These are phyloP conservation scores for Fraxinus cuspidata DNA, from an alignment of 257 asterid species.

Conservation along the genomic window DNA sequence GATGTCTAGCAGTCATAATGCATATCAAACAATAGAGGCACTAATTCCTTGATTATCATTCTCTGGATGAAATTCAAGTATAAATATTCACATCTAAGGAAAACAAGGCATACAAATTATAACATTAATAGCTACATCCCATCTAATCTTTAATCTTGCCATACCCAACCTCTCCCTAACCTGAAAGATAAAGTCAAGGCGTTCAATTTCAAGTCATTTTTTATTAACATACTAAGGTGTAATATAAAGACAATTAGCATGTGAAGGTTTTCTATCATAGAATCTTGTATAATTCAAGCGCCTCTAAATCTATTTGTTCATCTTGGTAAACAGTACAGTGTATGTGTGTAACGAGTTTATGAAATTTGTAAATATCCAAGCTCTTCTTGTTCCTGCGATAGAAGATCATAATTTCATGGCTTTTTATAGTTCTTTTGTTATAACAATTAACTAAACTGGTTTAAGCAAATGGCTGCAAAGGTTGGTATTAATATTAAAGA, in stretches of 20 bases:
- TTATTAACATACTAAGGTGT: neutral
- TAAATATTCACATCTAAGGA: neutral
- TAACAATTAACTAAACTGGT: neutral
- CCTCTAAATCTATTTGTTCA: constrained; percentile 15
- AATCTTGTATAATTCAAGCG: neutral
- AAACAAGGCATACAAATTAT: neutral
- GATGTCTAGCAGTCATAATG: neutral
- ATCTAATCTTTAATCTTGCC: constrained; percentile 1
- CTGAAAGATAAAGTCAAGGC: neutral
- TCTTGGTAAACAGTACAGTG: constrained; percentile 1
- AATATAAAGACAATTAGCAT: neutral
- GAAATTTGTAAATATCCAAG: neutral
- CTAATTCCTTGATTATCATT: neutral
- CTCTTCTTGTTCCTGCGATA: neutral
- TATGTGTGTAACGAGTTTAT: neutral
- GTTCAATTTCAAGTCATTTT: constrained; percentile 11
- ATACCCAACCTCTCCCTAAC: constrained; percentile 1
- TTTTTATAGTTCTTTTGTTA: neutral
- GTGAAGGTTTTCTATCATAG: constrained; percentile 7
- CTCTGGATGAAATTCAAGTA: neutral
- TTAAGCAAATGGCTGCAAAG: neutral
- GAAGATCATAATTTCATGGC: neutral
- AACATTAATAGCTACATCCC: neutral
- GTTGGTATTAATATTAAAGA: neutral
- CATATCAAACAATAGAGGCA: neutral